These are phyloP conservation scores for Gossypium sturtianum DNA, from an alignment of 345 rosid genomes.

Conservation along the genomic window DNA sequence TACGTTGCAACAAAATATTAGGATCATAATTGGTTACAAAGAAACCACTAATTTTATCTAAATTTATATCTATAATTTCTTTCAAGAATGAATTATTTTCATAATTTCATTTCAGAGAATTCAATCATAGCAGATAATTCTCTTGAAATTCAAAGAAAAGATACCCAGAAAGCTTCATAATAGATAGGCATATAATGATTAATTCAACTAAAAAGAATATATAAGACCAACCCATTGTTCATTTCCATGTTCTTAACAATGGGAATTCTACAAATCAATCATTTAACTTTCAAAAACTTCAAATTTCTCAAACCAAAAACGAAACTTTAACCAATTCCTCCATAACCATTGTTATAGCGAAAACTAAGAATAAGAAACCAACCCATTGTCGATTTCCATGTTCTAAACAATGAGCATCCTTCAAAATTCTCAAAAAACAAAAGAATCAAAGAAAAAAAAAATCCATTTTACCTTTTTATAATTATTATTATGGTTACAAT, in stretches of 20 bases:
- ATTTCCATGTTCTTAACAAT: conserved; percentile 11
- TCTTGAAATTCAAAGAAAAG: no score
- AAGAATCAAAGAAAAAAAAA: background rate
- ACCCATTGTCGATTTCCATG: conserved; percentile 21
- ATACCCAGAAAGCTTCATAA: background rate
- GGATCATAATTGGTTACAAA: background rate
- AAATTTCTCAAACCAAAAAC: background rate
- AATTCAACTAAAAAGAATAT: no score
- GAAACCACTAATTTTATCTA: background rate
- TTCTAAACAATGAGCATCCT: conserved; percentile 19
- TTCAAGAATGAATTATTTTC: background rate
- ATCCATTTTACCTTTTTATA: conserved; percentile 26
- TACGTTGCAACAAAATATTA: background rate
- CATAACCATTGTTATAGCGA: background rate
- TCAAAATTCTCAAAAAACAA: conserved; percentile 7
- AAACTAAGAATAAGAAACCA: conserved; percentile 11
- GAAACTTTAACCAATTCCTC: background rate
- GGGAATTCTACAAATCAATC: conserved; percentile 17
- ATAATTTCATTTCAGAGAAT: background rate
- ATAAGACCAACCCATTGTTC: conserved; percentile 21
- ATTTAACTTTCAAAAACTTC: background rate
- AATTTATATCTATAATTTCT: background rate
- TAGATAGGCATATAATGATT: no score
- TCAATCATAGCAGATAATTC: background rate
- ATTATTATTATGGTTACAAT: background rate